These are phyloP conservation scores for Lactarius pseudohatsudake DNA, from an alignment of 768 basidiomycete species.

Conservation along the genomic window DNA sequence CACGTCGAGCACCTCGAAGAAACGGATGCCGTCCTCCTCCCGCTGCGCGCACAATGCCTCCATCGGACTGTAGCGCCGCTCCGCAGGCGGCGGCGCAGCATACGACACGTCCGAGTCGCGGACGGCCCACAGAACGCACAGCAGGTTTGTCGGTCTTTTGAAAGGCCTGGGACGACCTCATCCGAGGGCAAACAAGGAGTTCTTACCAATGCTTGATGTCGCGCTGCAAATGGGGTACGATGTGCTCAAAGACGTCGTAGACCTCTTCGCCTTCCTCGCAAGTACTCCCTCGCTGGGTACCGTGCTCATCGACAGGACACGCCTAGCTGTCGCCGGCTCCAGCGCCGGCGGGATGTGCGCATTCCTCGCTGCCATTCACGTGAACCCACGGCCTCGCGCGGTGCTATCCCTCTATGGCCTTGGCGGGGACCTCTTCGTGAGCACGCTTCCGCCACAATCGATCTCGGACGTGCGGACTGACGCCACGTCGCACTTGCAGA, in stretches of 20 bases:
- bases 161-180: too few species aligned
- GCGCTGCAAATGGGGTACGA: too few species aligned
- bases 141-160: too few species aligned
- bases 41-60: too few species aligned
- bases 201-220: too few species aligned
- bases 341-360: slow-evolving; percentile 67
- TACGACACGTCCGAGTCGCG: too few species aligned
- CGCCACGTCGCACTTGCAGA: slow-evolving; percentile 36
- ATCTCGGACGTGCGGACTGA: background rate
- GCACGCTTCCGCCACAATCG: slow-evolving; percentile 18
- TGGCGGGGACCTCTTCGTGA: slow-evolving; percentile 57
- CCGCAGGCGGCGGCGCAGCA: too few species aligned
- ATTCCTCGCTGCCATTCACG: slow-evolving; percentile 58
- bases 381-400: slow-evolving; percentile 51
- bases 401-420: slow-evolving; percentile 60
- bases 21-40: too few species aligned
- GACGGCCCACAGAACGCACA: too few species aligned
- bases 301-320: slow-evolving; percentile 41
- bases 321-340: slow-evolving; percentile 54
- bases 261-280: slow-evolving; percentile 51
- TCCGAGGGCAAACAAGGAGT: too few species aligned
- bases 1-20: too few species aligned
- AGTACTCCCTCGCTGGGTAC: background rate
- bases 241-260: slow-evolving; percentile 56
- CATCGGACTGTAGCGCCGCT: too few species aligned